Base-by-base conservation (phyloP, 352 stramenopile species). In the Aphanomyces astaci region DNA sequence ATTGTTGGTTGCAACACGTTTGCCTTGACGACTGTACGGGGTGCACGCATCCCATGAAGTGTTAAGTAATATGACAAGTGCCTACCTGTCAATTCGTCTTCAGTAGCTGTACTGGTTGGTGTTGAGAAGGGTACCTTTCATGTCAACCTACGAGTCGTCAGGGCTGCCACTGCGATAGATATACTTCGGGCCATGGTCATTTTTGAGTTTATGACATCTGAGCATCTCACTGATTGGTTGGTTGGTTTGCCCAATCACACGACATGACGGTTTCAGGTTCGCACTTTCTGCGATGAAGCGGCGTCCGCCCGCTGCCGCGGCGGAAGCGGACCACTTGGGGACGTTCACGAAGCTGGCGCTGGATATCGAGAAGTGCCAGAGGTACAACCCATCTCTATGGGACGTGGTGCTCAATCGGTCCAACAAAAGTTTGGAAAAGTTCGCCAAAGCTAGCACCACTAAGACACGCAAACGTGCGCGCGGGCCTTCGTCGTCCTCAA, bases 61-160 rank as follows among this genome's bases (percentile, higher is more conserved):
- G n/a, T 55, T 59, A 59, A 59, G 25, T 59, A 59, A 59, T 43
- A 15, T 59, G 51, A 59, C 51, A 59, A 59, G 30, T 39, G 15
- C 4, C 36, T 15, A 15, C 36, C 36, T 43, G 36, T 43, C 36
- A 43, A 43, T 15, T n/a, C n/a, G n/a, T n/a, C n/a, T n/a, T n/a
- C n/a, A n/a, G n/a, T n/a, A n/a, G n/a, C n/a, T n/a, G n/a, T n/a
- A n/a, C n/a, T n/a, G n/a, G n/a, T n/a, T n/a, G n/a, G n/a, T n/a
- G n/a, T n/a, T n/a, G n/a, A n/a, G n/a, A n/a, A n/a, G n/a, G n/a
- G n/a, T n/a, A n/a, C n/a, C n/a, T n/a, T n/a, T n/a, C n/a, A n/a
- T n/a, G n/a, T n/a, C n/a, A n/a, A n/a, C n/a, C n/a, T n/a, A n/a
- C n/a, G n/a, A n/a, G n/a, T n/a, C n/a, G n/a, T n/a, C n/a, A n/a